Evolutionary conservation across 139 green algal genomes (phyloP), one percentile per base, ranked within the genome.

Genomic region (Trebouxia sp.): DNA sequence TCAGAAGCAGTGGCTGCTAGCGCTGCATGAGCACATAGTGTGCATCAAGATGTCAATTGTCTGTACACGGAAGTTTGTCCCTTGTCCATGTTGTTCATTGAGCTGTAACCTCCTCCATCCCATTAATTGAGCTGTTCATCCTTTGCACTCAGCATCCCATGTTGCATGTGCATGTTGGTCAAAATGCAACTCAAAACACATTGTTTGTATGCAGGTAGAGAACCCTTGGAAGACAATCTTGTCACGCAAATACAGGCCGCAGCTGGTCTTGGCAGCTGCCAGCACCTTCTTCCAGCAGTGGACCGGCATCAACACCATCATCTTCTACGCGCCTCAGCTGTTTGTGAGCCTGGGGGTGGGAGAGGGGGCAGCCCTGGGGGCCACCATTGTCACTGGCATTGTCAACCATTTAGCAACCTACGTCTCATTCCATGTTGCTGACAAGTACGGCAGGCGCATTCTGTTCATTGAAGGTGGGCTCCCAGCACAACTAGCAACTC

Each of bases 391-490:
- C 1, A 81, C 75, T 53, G 81, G 81, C 75, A 39, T 81, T 38
- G 75, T 85, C 58, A 85, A 85, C 48, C 74, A 82, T 28, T 45
- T 88, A 0, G 70, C 87, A 24, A 94, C 90, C 10, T 77, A 90
- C 24, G 87, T 94, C 1, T 81, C 87, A 15, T 87, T 95, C 43
- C 81, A 83, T 17, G 51, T 81, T 24, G 92, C 94, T 6, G 81
- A 85, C 50, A 45, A 55, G 37, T 85, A 69, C 38, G 81, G 81
- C 7, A 48, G 81, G 1, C 65, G 81, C 10, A 37, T 81, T 1
- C 65, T 85, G 38, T 77, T 82, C 6, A 47, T 85, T 42, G 39
- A 84, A 38, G 80, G 45, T 53, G 70, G 30, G 15, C 48, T 17
- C n/a, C 4, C 24, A 69, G 26, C 50, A 58, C 20, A 22, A 17